Conservation (phyloP, 352 stramenopile genomes). For the Thalassiosira ordinaria region DNA sequence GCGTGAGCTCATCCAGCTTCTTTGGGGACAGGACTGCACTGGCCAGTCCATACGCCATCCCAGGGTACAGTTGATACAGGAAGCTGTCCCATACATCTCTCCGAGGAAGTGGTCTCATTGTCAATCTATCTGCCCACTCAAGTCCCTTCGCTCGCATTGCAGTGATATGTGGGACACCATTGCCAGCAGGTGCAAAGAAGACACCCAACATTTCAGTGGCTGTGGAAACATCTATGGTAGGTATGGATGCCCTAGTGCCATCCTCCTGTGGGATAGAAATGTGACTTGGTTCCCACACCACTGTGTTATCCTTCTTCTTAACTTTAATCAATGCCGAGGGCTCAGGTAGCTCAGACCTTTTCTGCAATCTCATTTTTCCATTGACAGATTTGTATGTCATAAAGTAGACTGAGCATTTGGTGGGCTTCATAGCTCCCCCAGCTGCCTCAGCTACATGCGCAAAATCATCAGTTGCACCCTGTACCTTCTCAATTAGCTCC, state of each 20-base stretch:
- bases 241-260: neutral
- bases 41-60: too few species aligned
- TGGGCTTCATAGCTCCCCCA: slow-evolving; percentile 32
- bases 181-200: too few species aligned
- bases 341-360: neutral
- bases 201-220: neutral
- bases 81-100: too few species aligned
- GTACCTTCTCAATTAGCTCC: slow-evolving; percentile 10
- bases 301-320: neutral
- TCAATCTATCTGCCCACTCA: too few species aligned
- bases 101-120: too few species aligned
- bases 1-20: too few species aligned
- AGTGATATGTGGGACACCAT: too few species aligned
- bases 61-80: too few species aligned
- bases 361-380: neutral
- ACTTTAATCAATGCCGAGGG: neutral
- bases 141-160: too few species aligned
- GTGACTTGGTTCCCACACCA: neutral
- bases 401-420: slow-evolving; percentile 30
- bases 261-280: slow-evolving; percentile 8
- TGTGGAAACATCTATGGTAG: neutral
- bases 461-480: too few species aligned
- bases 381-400: slow-evolving; percentile 19
- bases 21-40: too few species aligned
- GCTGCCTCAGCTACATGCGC: too few species aligned